Percentiles rank a stretch among this genome's conserved stretches.
These are phyloP conservation scores for Helotiales sp. DNA, from an alignment of 2,329 filamentous ascomycete genomes.

Conservation along the genomic window DNA sequence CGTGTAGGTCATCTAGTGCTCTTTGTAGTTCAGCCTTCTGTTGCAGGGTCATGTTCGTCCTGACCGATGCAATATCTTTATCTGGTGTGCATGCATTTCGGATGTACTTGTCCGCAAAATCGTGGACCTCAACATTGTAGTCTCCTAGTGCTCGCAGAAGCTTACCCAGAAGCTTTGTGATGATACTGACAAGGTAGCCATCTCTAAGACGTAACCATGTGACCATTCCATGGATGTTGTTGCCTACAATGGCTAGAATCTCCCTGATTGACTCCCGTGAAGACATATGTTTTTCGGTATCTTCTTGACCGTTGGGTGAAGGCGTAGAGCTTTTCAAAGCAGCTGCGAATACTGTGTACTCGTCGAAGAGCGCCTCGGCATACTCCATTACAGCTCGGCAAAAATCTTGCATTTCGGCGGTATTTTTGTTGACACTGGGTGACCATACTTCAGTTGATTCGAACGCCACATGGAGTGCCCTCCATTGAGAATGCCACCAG, in stretches of 20 bases:
- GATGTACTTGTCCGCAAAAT: slow-evolving; percentile 64
- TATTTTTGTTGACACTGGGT: slow-evolving; percentile 57
- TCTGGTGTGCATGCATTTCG: slow-evolving; percentile 65
- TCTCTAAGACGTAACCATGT: slow-evolving; percentile 93
- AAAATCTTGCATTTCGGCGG: slow-evolving; percentile 79
- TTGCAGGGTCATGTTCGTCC: slow-evolving; percentile 79
- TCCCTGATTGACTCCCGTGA: slow-evolving; percentile 50
- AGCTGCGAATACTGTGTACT: slow-evolving; percentile 78
- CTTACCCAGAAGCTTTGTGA: slow-evolving; percentile 82
- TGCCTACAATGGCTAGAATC: slow-evolving; percentile 69
- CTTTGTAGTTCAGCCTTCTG: slow-evolving; percentile 84
- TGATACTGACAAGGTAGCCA: slow-evolving; percentile 79
- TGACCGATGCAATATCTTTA: slow-evolving; percentile 62
- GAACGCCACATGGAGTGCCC: slow-evolving; percentile 79
- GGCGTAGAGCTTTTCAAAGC: slow-evolving; percentile 49
- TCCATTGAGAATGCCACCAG: slow-evolving; percentile 90
- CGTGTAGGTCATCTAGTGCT: slow-evolving; percentile 63
- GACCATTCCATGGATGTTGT: slow-evolving; percentile 70
- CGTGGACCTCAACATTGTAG: slow-evolving; percentile 72
- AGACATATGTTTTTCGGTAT: slow-evolving; percentile 37
- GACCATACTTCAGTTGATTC: slow-evolving; percentile 85
- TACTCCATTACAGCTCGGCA: slow-evolving; percentile 95
- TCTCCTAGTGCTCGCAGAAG: slow-evolving; percentile 82
- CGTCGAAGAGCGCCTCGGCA: slow-evolving; percentile 81
- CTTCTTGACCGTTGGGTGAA: slow-evolving; percentile 35